phyloP scores from a whole-genome alignment of 2,329 filamentous ascomycete genomes.

The Neocatenulostroma microsporum region DNA sequence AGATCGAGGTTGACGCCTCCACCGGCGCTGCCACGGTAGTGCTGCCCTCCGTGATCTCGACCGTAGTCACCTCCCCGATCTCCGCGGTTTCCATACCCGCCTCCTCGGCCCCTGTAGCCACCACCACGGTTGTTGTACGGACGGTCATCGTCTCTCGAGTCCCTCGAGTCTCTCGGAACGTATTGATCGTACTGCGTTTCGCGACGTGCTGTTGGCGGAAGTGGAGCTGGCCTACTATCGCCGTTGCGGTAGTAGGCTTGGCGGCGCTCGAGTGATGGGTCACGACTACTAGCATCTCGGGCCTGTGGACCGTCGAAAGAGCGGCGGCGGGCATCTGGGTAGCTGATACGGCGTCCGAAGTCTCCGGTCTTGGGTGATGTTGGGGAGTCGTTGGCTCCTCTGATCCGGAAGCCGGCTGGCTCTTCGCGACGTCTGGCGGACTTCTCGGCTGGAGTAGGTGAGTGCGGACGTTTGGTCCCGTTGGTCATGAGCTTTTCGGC shows the following conservation, averaged over 20 bases:
- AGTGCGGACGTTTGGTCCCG: conserved; percentile 15
- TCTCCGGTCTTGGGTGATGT: conserved; percentile 9
- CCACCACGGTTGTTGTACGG: neutral
- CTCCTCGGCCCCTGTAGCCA: neutral
- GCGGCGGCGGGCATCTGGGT: conserved; percentile 18
- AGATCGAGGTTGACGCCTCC: conserved; percentile 9
- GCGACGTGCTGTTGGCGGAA: too few species aligned
- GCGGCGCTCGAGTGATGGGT: neutral
- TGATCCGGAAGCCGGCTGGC: conserved; percentile 19
- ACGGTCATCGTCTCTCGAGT: neutral
- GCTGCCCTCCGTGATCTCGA: neutral
- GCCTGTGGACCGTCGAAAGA: too few species aligned
- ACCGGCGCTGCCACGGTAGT: neutral
- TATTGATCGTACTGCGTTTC: conserved; percentile 5
- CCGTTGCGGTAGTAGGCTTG: conserved; percentile 1
- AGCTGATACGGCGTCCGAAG: conserved; percentile 19
- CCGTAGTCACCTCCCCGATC: too few species aligned
- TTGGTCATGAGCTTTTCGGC: conserved; percentile 1
- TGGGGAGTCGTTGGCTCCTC: conserved; percentile 21
- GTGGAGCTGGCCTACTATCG: too few species aligned
- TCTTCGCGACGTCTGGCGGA: conserved; percentile 6
- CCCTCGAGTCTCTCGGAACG: neutral
- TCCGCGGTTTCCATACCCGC: too few species aligned
- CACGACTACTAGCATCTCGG: too few species aligned
- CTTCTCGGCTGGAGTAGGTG: conserved; percentile 7